phyloP scores from a whole-genome alignment of 202 grass and related monocot species.

The Setaria italica region DNA sequence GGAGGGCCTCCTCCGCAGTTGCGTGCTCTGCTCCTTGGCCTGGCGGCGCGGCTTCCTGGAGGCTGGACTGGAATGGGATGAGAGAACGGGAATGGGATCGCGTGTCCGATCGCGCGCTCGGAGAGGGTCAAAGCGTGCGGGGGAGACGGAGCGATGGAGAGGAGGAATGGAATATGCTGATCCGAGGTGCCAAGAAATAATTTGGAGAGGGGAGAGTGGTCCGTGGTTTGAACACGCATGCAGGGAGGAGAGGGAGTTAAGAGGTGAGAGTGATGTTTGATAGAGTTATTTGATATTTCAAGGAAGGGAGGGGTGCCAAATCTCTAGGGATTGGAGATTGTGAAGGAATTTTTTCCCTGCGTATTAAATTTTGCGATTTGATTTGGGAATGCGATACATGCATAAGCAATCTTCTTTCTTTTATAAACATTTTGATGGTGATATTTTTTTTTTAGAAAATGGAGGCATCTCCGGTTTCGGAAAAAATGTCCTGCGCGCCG shows the following conservation, averaged over 20 bases:
- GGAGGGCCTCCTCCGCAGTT: not conserved
- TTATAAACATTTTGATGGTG: no score
- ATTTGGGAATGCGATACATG: no score
- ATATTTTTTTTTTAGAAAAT: no score
- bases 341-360: not conserved
- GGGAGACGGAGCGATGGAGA: not conserved
- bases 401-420: no score
- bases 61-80: not conserved
- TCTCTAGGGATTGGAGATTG: not conserved
- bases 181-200: conserved; percentile 49
- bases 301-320: no score
- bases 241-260: not conserved
- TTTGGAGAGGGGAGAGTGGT: not conserved
- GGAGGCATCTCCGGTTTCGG: no score
- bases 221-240: conserved; percentile 46
- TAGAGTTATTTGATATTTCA: not conserved
- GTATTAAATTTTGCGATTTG: no score
- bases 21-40: conserved; percentile 14
- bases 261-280: no score
- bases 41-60: conserved; percentile 25
- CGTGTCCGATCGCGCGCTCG: conserved; percentile 18
- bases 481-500: no score
- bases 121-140: conserved; percentile 38
- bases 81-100: conserved; percentile 43
- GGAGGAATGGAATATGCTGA: conserved; percentile 50